Percentiles rank a stretch among this genome's conserved stretches.
These are phyloP conservation scores for Fusarium circinatum DNA, from an alignment of 2,329 filamentous ascomycete genomes.

Conservation along the genomic window DNA sequence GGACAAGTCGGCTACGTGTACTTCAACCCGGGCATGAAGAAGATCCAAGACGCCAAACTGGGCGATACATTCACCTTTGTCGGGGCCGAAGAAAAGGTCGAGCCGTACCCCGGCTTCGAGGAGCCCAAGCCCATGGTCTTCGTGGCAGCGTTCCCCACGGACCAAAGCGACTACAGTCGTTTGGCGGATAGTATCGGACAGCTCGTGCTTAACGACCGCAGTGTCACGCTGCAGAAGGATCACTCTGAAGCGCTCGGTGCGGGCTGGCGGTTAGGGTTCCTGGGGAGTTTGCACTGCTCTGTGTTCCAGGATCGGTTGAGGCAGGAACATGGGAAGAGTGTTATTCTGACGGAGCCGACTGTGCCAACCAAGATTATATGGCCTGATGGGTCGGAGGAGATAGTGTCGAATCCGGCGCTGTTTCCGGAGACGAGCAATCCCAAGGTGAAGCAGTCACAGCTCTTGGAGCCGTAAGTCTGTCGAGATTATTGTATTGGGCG, in stretches of 20 bases:
- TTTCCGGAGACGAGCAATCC: slow-evolving; percentile 78
- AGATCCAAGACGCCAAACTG: slow-evolving; percentile 92
- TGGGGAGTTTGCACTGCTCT: slow-evolving; percentile 98
- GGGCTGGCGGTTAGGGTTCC: slow-evolving; percentile 92
- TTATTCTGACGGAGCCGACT: slow-evolving; percentile 96
- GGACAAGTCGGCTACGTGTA: slow-evolving; percentile 96
- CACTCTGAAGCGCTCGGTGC: slow-evolving; percentile 92
- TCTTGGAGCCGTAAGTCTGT: slow-evolving; percentile 59
- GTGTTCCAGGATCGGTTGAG: slow-evolving; percentile 96
- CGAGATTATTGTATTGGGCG: accelerated
- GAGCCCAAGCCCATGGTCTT: slow-evolving; percentile 99
- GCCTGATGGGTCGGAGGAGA: slow-evolving; percentile 77
- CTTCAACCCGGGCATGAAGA: slow-evolving; percentile 99
- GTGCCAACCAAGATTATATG: slow-evolving; percentile 91
- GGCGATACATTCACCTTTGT: slow-evolving; percentile 93
- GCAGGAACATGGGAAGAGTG: slow-evolving; percentile 92
- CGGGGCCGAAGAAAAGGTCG: slow-evolving; percentile 78
- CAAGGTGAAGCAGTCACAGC: slow-evolving; percentile 55
- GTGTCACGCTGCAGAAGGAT: slow-evolving; percentile 93
- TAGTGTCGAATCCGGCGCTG: slow-evolving; percentile 86
- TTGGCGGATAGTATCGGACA: slow-evolving; percentile 95
- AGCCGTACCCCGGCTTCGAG: slow-evolving; percentile 90
- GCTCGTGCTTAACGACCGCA: slow-evolving; percentile 92
- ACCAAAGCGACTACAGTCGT: slow-evolving; percentile 86
- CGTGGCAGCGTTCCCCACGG: slow-evolving; percentile 93